Base-by-base conservation (phyloP, 1,284 basidiomycete genomes). In the Cutaneotrichosporon mucoides region DNA sequence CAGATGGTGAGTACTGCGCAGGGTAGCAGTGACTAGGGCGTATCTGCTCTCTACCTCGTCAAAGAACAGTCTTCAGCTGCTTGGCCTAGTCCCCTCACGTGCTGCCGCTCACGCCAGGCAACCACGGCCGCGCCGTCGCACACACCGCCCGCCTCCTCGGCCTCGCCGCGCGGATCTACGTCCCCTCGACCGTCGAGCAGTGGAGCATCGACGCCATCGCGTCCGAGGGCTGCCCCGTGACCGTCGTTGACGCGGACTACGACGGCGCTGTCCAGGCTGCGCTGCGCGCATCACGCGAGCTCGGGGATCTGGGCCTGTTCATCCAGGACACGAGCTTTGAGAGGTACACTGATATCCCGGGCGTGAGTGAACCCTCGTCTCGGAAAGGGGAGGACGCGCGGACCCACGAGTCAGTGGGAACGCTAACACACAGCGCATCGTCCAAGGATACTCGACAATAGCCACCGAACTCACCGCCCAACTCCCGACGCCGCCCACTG, bases 261-360 rank as follows among this genome's bases (percentile, higher is more conserved):
- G 62, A 64, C 52, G 62, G 43, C 5, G 56, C 62, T 1, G 60
- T 64, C 5, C 13, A 24, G 4, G 47, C 55, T 2, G 59, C 59
- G 0, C 38, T n/a, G 6, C 43, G 41, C 4, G 62, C 62, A 4
- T 55, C 51, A 4, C 43, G 8, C 8, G 49, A 33, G 12, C 15
- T 43, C 12, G 59, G 44, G 5, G 10, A 15, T n/a, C 34, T 38
- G 6, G 62, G 62, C 6, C 1, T 61, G 6, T 41, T 64, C 8
- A 38, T 64, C 2, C 62, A 64, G 41, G 62, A 64, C 59, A 64
- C 58, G 59, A 40, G 50, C 5, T 59, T 60, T 55, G 54, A 56
- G 10, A 59, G 59, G 12, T 64, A 64, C 47, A 44, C 45, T 5
- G 59, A 56, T 8, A 46, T 55, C 3, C 57, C 62, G 6, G 36